Percentiles rank a stretch among this genome's conserved stretches.
These are phyloP conservation scores for Zasmidium angulare DNA, from an alignment of 2,329 filamentous ascomycete genomes.

Conservation along the genomic window DNA sequence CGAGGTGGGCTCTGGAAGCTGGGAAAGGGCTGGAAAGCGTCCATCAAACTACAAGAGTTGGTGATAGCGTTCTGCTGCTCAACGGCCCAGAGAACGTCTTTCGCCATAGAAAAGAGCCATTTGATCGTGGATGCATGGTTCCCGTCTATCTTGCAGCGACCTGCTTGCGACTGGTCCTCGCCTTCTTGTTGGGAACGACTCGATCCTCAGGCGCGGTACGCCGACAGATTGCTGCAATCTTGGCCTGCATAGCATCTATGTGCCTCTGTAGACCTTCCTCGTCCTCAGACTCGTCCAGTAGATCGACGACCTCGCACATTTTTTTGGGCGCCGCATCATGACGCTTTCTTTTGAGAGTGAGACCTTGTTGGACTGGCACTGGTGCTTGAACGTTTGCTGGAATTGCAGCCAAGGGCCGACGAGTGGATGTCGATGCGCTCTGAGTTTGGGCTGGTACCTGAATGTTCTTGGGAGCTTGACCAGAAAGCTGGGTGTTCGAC, in stretches of 20 bases:
- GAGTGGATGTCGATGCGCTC: not conserved
- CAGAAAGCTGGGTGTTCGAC: too few relatives aligned
- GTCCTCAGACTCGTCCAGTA: constrained; percentile 13
- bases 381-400: constrained; percentile 4
- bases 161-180: not conserved
- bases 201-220: constrained; percentile 16
- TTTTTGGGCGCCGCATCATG: not conserved
- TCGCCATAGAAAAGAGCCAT: not conserved
- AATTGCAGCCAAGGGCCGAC: constrained; percentile 4
- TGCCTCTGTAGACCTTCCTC: constrained; percentile 15
- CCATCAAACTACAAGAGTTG: not conserved
- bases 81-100: not conserved
- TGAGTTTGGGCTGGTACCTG: too few relatives aligned
- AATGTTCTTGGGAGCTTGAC: too few relatives aligned
- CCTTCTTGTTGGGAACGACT: constrained; percentile 12
- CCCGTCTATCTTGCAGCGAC: not conserved
- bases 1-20: not conserved
- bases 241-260: constrained; percentile 8
- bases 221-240: constrained; percentile 16
- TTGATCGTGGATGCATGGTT: too few relatives aligned
- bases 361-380: not conserved
- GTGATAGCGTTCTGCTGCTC: not conserved
- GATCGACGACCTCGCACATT: constrained; percentile 2
- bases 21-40: not conserved
- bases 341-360: constrained; percentile 4